phyloP scores from a whole-genome alignment of 345 rosid species.

The Camelina hispida region DNA sequence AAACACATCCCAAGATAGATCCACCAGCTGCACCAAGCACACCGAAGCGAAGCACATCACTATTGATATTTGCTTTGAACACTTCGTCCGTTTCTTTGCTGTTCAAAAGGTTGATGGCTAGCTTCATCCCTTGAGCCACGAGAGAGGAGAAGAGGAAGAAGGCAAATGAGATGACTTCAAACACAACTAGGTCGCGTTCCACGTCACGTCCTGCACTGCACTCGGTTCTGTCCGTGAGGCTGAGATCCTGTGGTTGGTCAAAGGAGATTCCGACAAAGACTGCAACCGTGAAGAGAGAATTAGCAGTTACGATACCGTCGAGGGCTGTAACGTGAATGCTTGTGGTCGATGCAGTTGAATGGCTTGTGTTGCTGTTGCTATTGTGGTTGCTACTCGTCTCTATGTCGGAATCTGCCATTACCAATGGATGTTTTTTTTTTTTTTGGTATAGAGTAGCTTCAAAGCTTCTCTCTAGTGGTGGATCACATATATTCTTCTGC shows the following conservation, averaged over 20 bases:
- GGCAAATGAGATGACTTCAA: constrained; percentile 43
- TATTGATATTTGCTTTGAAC: constrained; percentile 35
- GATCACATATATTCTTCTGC: constrained; percentile 17
- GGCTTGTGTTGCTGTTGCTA: not conserved
- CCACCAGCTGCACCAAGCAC: constrained; percentile 46
- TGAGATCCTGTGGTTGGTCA: constrained; percentile 33
- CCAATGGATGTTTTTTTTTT: constrained; percentile 6
- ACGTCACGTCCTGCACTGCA: constrained; percentile 41
- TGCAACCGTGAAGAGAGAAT: constrained; percentile 45
- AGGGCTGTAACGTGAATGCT: constrained; percentile 45
- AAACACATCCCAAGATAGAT: constrained; percentile 35
- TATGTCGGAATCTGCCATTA: constrained; percentile 42
- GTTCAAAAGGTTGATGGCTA: constrained; percentile 40
- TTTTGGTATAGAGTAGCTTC: not conserved
- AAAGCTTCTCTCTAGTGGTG: constrained; percentile 4
- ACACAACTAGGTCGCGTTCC: constrained; percentile 38
- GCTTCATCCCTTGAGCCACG: constrained; percentile 45
- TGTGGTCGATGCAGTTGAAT: constrained; percentile 26
- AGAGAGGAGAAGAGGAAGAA: constrained; percentile 46
- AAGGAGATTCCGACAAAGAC: constrained; percentile 44
- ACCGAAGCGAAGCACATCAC: constrained; percentile 42
- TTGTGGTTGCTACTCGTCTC: constrained; percentile 29
- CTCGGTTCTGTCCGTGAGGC: constrained; percentile 31
- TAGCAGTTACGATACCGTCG: constrained; percentile 40
- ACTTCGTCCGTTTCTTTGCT: constrained; percentile 39